Evolutionary conservation across 108 stramenopile genomes (phyloP).

Genomic region (Skeletonema grethae): DNA sequence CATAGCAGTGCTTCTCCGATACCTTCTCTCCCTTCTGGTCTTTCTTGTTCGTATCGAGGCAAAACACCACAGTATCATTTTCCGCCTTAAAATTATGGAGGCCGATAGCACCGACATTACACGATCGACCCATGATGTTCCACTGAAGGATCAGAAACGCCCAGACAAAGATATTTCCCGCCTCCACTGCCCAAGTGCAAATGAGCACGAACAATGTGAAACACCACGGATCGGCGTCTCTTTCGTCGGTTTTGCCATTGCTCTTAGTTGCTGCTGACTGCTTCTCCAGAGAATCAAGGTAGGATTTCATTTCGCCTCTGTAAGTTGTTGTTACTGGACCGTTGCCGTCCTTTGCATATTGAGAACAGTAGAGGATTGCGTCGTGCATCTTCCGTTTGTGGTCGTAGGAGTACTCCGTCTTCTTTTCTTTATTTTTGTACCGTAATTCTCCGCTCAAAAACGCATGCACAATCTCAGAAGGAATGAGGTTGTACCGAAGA

Average conservation of each 20-base stretch:
- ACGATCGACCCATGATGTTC: slow-evolving; percentile 37
- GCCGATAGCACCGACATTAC: slow-evolving; percentile 17
- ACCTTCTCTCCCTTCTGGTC: slow-evolving; percentile 41
- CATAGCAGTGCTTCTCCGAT: slow-evolving; percentile 42
- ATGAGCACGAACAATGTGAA: slow-evolving; percentile 15
- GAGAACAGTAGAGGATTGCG: slow-evolving; percentile 15
- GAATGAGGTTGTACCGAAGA: slow-evolving; percentile 1
- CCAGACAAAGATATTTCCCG: slow-evolving; percentile 19
- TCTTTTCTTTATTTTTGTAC: slow-evolving; percentile 1
- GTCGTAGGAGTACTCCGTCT: slow-evolving; percentile 11
- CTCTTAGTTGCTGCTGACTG: slow-evolving; percentile 14
- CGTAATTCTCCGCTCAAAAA: slow-evolving; percentile 14
- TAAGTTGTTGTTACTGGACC: slow-evolving; percentile 13
- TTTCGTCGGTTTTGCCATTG: slow-evolving; percentile 28
- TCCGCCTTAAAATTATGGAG: slow-evolving; percentile 32
- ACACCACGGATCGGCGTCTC: slow-evolving; percentile 36
- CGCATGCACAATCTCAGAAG: not conserved
- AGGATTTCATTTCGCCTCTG: slow-evolving; percentile 21
- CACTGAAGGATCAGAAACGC: slow-evolving; percentile 34
- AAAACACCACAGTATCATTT: slow-evolving; percentile 14
- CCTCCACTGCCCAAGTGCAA: slow-evolving; percentile 23
- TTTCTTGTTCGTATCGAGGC: slow-evolving; percentile 32
- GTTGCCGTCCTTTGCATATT: slow-evolving; percentile 17
- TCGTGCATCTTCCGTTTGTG: slow-evolving; percentile 45
- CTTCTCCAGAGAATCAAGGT: slow-evolving; percentile 17